phyloP scores from a whole-genome alignment of 2,329 filamentous ascomycete species.

The Coleophoma crateriformis region DNA sequence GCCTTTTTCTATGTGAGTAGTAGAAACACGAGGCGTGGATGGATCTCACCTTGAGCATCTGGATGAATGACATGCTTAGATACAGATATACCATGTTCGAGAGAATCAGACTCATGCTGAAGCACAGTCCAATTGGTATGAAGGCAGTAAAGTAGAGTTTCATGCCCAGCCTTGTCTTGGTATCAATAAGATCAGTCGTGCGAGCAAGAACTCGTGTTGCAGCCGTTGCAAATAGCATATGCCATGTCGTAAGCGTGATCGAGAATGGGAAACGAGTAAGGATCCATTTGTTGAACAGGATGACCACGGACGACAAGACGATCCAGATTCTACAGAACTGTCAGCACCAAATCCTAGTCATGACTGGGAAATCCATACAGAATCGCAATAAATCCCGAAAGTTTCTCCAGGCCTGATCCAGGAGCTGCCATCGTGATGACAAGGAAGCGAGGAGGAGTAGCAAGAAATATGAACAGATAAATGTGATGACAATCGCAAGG shows the following conservation, averaged over 20 bases:
- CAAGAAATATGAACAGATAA: too few species aligned
- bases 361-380: too few species aligned
- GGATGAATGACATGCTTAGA: conserved; percentile 62
- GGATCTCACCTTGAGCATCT: conserved; percentile 70
- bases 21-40: conserved; percentile 51
- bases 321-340: conserved; percentile 54
- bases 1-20: conserved; percentile 53
- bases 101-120: conserved; percentile 60
- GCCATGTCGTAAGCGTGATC: conserved; percentile 62
- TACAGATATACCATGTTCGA: conserved; percentile 65
- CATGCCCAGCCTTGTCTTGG: conserved; percentile 55
- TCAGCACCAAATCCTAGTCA: background rate
- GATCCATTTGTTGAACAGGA: conserved; percentile 91
- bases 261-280: conserved; percentile 43
- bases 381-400: background rate
- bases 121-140: conserved; percentile 61
- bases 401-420: background rate
- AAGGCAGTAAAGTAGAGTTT: conserved; percentile 57
- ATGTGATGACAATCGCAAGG: too few species aligned
- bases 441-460: too few species aligned
- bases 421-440: background rate
- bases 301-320: conserved; percentile 75
- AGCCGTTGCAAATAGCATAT: conserved; percentile 59
- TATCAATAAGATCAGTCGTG: conserved; percentile 58
- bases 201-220: conserved; percentile 62